Evolutionary conservation across 2,329 filamentous ascomycete genomes (phyloP), one percentile per base, ranked within the genome.

Genomic region (Alternaria solani): DNA sequence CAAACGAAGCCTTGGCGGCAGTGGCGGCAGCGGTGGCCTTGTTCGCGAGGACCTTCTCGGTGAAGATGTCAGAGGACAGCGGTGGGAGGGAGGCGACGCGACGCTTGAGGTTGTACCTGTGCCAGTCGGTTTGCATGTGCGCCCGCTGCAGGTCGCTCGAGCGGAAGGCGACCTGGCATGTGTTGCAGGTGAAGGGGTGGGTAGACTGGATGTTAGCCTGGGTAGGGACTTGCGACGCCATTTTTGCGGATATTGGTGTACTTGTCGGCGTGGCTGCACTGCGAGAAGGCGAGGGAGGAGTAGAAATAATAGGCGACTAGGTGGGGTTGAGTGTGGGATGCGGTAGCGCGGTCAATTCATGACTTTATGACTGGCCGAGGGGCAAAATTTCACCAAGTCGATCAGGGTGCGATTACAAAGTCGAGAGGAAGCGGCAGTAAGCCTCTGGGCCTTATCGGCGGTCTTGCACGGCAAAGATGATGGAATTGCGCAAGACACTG

Each of bases 51-150:
- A 99, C 94, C 79, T 98, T 98, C 72, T 98, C 95, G 71, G 93
- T 93, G 79, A 98, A 99, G 59, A 93, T 86, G 76, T 98, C 94
- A 55, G 94, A 94, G 7, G 93, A 89, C 49, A 98, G 92, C 4
- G 95, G 94, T 30, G 94, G 93, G 6, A 98, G 85, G 6, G 92
- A 92, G 42, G 94, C 93, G 57, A 98, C 91, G 72, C 94, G 90
- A 70, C 95, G 92, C 83, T 98, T 97, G 72, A 98, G 87, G 79
- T 99, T 99, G 81, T 97, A 97, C 67, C 95, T 90, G 79, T 99
- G 94, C 95, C 95, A 99, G 82, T 99, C 95, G 71, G 91, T 95
- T 79, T 95, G 93, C 95, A 99, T 99, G 78, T 99, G 95, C 38
- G 88, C 89, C 78, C 95, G 90, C 82, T 99, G 95, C 57, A 96